These are phyloP conservation scores for Spergularia azorica DNA, from an alignment of 179 eudicot species.

Conservation along the genomic window DNA sequence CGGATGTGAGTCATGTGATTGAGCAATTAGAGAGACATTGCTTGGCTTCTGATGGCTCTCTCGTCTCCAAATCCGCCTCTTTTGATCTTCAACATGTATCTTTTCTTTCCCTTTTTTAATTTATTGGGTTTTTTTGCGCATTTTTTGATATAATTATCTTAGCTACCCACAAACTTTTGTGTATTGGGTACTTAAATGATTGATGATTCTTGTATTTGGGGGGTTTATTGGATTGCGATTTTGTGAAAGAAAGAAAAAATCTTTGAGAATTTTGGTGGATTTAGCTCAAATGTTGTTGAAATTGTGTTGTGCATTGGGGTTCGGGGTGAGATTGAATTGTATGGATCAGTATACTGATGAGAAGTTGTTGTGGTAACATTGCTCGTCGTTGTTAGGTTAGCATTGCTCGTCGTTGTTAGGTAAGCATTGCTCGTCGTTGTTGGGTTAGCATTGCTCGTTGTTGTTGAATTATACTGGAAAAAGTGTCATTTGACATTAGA, in stretches of 20 bases:
- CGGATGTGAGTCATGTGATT: slow-evolving; percentile 64
- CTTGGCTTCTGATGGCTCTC: slow-evolving; percentile 89
- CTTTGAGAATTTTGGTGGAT: background rate
- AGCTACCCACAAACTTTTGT: too few relatives aligned
- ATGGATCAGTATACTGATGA: background rate
- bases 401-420: too few relatives aligned
- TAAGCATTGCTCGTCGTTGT: too few relatives aligned
- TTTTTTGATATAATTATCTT: background rate
- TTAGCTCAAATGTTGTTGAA: background rate
- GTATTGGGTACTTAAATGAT: background rate
- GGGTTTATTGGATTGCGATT: background rate
- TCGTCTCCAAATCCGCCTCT: slow-evolving; percentile 71
- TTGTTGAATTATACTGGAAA: too few relatives aligned
- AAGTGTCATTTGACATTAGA: too few relatives aligned
- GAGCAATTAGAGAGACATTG: slow-evolving; percentile 93
- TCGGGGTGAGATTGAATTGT: background rate
- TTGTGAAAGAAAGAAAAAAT: background rate
- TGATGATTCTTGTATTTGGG: background rate
- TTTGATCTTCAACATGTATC: slow-evolving; percentile 82
- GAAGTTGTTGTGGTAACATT: background rate
- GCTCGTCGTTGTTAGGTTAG: background rate
- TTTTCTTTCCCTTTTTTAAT: background rate
- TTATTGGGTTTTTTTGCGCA: background rate
- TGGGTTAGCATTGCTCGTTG: too few relatives aligned
- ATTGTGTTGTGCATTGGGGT: background rate